Conservation (phyloP, 2,329 filamentous ascomycete genomes). For the Aspergillus neoniger region DNA sequence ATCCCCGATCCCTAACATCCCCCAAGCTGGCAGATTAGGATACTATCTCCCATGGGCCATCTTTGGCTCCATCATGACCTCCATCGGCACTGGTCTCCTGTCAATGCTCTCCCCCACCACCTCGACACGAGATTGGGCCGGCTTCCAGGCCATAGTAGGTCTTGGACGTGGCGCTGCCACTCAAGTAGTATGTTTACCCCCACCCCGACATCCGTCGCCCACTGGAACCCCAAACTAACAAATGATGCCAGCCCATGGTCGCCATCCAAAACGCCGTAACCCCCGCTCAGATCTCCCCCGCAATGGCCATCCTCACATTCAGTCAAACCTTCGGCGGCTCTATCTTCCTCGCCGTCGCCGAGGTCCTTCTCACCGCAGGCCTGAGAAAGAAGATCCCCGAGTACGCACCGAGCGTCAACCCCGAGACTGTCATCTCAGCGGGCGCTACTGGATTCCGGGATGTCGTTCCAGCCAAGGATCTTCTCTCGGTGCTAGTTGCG, state of each 20-base stretch:
- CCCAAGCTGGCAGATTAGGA: constrained; percentile 32
- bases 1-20: not conserved
- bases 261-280: constrained; percentile 44
- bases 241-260: constrained; percentile 36
- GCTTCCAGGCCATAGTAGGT: constrained; percentile 51
- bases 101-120: constrained; percentile 44
- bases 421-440: constrained; percentile 39
- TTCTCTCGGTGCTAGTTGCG: constrained; percentile 34
- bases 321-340: constrained; percentile 46
- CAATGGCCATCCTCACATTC: constrained; percentile 45
- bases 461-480: constrained; percentile 31
- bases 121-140: constrained; percentile 46
- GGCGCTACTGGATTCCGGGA: constrained; percentile 48
- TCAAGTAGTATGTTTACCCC: constrained; percentile 24
- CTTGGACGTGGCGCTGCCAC: constrained; percentile 42
- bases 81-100: constrained; percentile 45
- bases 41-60: constrained; percentile 38
- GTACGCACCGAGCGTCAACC: constrained; percentile 39
- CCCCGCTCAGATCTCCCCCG: constrained; percentile 40
- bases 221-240: not conserved
- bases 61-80: constrained; percentile 30
- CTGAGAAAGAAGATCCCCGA: constrained; percentile 36
- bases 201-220: constrained; percentile 8
- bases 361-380: constrained; percentile 52
- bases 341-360: constrained; percentile 55